phyloP scores from a whole-genome alignment of 169 alveolate species.

The Plasmodium gonderi region DNA sequence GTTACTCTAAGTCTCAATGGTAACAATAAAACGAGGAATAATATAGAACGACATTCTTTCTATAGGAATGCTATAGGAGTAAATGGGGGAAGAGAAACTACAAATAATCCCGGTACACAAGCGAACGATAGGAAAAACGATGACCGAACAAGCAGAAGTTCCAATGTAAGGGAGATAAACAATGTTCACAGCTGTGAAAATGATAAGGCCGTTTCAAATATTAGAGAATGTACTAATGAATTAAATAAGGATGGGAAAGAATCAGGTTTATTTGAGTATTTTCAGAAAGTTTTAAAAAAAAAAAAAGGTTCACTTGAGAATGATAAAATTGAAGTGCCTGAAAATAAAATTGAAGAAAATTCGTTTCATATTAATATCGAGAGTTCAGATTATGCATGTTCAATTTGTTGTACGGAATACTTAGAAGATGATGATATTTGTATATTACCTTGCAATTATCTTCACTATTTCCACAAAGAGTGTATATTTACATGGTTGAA shows the following conservation, averaged over 20 bases:
- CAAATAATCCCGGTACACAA: background rate
- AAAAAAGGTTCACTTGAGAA: conserved; percentile 27
- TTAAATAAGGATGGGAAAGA: background rate
- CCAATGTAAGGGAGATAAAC: background rate
- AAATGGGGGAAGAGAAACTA: background rate
- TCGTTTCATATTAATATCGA: conserved; percentile 50
- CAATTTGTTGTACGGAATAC: conserved; percentile 51
- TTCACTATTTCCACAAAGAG: conserved; percentile 84
- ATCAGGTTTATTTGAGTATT: conserved; percentile 17
- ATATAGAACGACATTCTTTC: background rate
- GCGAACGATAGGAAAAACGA: background rate
- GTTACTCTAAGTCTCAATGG: background rate
- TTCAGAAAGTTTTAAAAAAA: conserved; percentile 46
- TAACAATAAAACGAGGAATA: background rate
- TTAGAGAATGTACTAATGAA: background rate
- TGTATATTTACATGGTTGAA: conserved; percentile 84
- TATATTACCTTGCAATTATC: conserved; percentile 84
- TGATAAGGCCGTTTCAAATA: background rate
- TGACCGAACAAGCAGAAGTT: background rate
- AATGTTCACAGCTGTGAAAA: background rate
- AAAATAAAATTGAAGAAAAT: conserved; percentile 9
- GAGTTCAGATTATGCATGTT: conserved; percentile 40
- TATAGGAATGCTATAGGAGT: background rate
- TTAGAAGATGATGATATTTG: conserved; percentile 77
- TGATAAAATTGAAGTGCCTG: background rate